Evolutionary conservation across 441 rosid species (phyloP).

Genomic region (Hura crepitans): DNA sequence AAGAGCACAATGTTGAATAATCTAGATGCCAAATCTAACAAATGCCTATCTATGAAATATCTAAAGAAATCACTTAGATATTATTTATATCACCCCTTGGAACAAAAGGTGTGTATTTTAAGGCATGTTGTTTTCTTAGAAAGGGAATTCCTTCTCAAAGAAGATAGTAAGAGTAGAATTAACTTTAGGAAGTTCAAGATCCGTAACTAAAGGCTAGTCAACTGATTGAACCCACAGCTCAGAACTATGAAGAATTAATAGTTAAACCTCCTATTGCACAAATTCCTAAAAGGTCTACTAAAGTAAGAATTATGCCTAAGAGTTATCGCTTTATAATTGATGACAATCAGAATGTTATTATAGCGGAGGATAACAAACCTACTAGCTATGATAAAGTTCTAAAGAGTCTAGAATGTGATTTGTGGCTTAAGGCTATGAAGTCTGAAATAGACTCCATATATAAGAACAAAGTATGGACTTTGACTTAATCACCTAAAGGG

Average conservation of each 20-base stretch:
- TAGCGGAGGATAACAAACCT: no score
- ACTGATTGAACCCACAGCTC: no score
- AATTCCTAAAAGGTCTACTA: no score
- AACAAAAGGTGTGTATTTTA: neutral
- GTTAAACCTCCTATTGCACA: no score
- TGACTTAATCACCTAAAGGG: neutral
- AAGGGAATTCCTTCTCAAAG: neutral
- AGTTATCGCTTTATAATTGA: no score
- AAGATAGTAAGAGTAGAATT: neutral
- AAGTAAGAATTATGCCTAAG: no score
- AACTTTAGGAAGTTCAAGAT: neutral
- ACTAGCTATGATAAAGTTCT: no score
- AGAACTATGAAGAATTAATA: no score
- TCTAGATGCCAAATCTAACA: neutral
- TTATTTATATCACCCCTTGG: neutral
- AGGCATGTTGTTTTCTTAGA: neutral
- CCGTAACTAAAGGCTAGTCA: neutral
- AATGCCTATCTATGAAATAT: neutral
- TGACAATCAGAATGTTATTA: no score
- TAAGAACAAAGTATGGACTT: neutral
- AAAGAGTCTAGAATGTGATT: no score
- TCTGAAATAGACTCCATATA: no score
- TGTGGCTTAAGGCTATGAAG: no score
- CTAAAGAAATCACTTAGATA: neutral
- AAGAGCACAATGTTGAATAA: neutral